Percentiles rank a stretch among this genome's conserved stretches.
These are phyloP conservation scores for Neltuma alba DNA, from an alignment of 306 rosid species.

Conservation along the genomic window DNA sequence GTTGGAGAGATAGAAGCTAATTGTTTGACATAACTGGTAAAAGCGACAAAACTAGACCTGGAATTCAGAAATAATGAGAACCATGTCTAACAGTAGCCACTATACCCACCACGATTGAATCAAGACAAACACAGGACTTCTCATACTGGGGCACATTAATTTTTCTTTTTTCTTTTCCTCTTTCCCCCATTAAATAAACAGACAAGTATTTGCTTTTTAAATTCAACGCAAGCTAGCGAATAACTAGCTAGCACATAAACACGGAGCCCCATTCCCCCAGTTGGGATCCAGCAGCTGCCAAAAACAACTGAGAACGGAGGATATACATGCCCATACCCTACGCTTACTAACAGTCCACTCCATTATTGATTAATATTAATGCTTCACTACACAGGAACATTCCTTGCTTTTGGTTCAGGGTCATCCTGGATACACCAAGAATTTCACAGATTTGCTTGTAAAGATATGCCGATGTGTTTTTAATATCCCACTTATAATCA, in stretches of 20 bases:
- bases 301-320: slow-evolving; percentile 25
- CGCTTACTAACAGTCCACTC: slow-evolving; percentile 11
- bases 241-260: background rate
- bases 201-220: background rate
- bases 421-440: no score
- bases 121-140: background rate
- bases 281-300: background rate
- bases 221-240: background rate
- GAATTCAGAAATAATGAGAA: slow-evolving; percentile 10
- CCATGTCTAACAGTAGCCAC: slow-evolving; percentile 31
- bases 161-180: background rate
- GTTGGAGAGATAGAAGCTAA: background rate
- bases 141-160: slow-evolving; percentile 19
- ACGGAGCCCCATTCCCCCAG: background rate
- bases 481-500: no score
- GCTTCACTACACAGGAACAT: no score
- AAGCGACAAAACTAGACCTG: slow-evolving; percentile 40
- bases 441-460: no score
- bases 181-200: background rate
- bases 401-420: no score
- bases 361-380: no score
- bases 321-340: background rate
- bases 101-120: slow-evolving; percentile 4
- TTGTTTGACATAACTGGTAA: slow-evolving; percentile 27
- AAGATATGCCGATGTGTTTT: no score